A percentile compares a stretch with the other conserved stretches of the same genome.
phyloP scores from a whole-genome alignment of 768 basidiomycete species.

The Collybiopsis luxurians region DNA sequence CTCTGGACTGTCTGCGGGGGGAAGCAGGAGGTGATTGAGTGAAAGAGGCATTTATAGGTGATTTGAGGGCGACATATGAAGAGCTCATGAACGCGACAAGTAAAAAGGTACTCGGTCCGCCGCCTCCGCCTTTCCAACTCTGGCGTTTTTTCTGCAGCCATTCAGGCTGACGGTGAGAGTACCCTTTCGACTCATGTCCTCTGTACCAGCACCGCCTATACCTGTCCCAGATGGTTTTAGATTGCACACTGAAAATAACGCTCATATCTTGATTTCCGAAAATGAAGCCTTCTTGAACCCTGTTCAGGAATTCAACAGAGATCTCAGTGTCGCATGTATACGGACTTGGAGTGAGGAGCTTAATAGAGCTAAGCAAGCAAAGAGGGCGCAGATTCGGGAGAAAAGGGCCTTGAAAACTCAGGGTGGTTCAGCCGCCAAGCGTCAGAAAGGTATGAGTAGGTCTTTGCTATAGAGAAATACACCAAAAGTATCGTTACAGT shows the following conservation, averaged over 20 bases:
- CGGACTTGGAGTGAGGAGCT: conserved; percentile 80
- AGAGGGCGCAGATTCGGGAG: conserved; percentile 54
- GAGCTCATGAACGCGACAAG: conserved; percentile 4
- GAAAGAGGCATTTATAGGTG: conserved; percentile 2
- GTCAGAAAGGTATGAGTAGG: conserved; percentile 38
- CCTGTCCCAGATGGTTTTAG: conserved; percentile 71
- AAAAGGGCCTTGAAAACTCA: conserved; percentile 42
- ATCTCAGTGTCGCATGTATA: conserved; percentile 89
- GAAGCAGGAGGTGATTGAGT: conserved; percentile 29
- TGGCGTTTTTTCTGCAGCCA: neutral
- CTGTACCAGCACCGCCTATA: conserved; percentile 17
- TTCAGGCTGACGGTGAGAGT: neutral
- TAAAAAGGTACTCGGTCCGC: neutral
- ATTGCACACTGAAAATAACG: conserved; percentile 78
- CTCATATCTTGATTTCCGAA: conserved; percentile 73
- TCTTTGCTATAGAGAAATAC: neutral
- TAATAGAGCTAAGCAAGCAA: conserved; percentile 58
- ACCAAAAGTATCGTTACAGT: neutral
- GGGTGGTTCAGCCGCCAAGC: conserved; percentile 35
- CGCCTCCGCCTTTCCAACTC: neutral
- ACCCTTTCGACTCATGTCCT: neutral
- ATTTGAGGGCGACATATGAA: conserved; percentile 6
- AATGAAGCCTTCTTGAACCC: conserved; percentile 96
- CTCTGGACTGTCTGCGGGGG: conserved; percentile 38
- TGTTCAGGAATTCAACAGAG: conserved; percentile 97